Evolutionary conservation across 2,329 filamentous ascomycete species (phyloP), one percentile per base, ranked within the genome.

Genomic region (Lizonia empirigonia): DNA sequence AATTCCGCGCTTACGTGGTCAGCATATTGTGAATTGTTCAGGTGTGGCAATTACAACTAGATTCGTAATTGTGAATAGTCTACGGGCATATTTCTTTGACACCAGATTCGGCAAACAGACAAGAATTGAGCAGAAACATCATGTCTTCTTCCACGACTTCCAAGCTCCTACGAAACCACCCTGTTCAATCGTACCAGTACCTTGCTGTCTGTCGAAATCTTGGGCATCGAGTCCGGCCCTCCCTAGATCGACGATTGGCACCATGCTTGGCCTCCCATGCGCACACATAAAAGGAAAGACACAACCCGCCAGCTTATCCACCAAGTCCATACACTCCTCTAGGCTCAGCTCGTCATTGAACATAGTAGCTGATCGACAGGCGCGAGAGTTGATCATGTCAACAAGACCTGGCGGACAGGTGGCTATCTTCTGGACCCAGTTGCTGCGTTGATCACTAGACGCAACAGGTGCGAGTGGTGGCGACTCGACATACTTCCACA

Each of bases 271-370:
- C 41, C 78, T 78, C 0, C 90, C 90, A 76, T 95, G 90, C 1
- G 90, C 90, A 71, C 90, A 95, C 67, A 90, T 86, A 59, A 94
- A 94, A 0, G 90, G 90, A 55, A 93, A 90, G 0, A 78, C 79
- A 59, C 88, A 91, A 0, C 63, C 66, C 0, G 81, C 79, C n/a
- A 94, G 73, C 3, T 78, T 77, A 1, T 46, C 53, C 0, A 93
- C 69, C 26, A 94, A 70, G 0, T 70, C 66, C 8, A 73, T 59
- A 60, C 90, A 93, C 56, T 90, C 80, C 0, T 77, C 71, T 0
- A 68, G 56, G 0, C 77, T 78, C 7, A 94, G 73, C 5, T 75
- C 66, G 63, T 95, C 90, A 60, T 93, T 93, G 73, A 95, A 95
- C 89, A 92, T 93, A 68, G 94, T 85, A 2, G 90, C 89, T 27